A percentile compares a stretch with the other conserved stretches of the same genome.
Evolutionary conservation across 345 rosid genomes (phyloP).

Genomic region (Lumnitzera racemosa): DNA sequence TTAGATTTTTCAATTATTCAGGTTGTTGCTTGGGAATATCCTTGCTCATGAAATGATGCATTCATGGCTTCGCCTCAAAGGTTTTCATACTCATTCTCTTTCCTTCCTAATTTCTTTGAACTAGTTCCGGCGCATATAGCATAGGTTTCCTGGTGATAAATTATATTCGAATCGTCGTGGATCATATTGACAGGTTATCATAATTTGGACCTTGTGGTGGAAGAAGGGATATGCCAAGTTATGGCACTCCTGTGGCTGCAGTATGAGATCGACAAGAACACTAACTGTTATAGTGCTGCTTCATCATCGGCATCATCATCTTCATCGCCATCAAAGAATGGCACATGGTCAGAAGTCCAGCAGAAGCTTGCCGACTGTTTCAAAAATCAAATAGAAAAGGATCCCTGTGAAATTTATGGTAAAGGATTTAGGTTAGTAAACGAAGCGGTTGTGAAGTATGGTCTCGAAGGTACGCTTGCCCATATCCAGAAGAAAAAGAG

Average conservation of each 20-base stretch:
- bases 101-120: no score
- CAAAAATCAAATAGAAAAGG: conserved; percentile 66
- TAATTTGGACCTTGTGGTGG: conserved; percentile 69
- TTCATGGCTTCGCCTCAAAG: conserved; percentile 94
- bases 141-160: not conserved
- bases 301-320: conserved; percentile 22
- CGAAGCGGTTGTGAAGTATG: conserved; percentile 54
- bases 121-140: no score
- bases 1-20: conserved; percentile 13
- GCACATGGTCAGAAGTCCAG: conserved; percentile 72
- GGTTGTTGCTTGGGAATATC: conserved; percentile 91
- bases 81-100: conserved; percentile 19
- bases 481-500: conserved; percentile 68
- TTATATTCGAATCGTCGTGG: not conserved
- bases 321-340: conserved; percentile 52
- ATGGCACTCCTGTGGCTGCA: conserved; percentile 95
- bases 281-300: conserved; percentile 26
- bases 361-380: conserved; percentile 73
- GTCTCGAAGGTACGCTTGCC: conserved; percentile 64
- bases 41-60: conserved; percentile 99
- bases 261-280: conserved; percentile 44
- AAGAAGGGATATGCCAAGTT: conserved; percentile 98
- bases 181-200: conserved; percentile 49
- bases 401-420: conserved; percentile 68
- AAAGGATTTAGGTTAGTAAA: conserved; percentile 78